Evolutionary conservation across 2,329 filamentous ascomycete genomes (phyloP).

Genomic region (Fusarium palustre): DNA sequence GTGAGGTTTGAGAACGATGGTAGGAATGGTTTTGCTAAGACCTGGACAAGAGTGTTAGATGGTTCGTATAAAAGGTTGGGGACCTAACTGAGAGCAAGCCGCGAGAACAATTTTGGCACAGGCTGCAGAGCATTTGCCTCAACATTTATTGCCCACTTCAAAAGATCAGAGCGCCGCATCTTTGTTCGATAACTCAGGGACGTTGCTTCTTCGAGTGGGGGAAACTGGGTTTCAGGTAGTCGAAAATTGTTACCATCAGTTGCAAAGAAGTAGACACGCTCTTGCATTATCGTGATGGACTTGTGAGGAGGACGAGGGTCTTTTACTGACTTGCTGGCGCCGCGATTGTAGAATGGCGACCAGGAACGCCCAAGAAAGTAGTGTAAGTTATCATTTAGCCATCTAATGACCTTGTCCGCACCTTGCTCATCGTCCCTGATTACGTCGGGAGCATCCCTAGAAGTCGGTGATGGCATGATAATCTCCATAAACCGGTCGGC

Average conservation of each 20-base stretch:
- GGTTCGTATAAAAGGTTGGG: not conserved
- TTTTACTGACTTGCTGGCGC: conserved; percentile 54
- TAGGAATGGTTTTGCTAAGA: conserved; percentile 63
- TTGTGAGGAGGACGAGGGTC: conserved; percentile 45
- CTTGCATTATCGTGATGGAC: conserved; percentile 45
- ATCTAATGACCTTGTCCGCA: conserved; percentile 47
- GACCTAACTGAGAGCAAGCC: conserved; percentile 64
- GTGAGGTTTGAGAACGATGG: conserved; percentile 57
- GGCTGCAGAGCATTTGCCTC: conserved; percentile 59
- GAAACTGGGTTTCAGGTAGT: conserved; percentile 22
- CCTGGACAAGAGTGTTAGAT: conserved; percentile 52
- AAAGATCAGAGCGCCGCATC: conserved; percentile 56
- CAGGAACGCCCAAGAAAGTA: conserved; percentile 61
- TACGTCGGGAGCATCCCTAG: conserved; percentile 43
- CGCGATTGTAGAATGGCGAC: conserved; percentile 60
- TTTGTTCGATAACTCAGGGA: conserved; percentile 45
- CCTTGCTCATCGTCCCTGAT: conserved; percentile 51
- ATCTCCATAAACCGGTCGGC: conserved; percentile 70
- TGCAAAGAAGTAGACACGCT: conserved; percentile 67
- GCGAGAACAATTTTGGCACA: conserved; percentile 68
- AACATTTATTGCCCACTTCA: conserved; percentile 65
- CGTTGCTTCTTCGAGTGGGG: conserved; percentile 43
- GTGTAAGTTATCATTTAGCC: conserved; percentile 52
- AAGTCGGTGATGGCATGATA: conserved; percentile 59
- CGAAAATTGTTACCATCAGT: conserved; percentile 61